A percentile compares a stretch with the other conserved stretches of the same genome.
Evolutionary conservation across 2,329 filamentous ascomycete genomes (phyloP).

Genomic region (Aspergillus quadrilineatus): DNA sequence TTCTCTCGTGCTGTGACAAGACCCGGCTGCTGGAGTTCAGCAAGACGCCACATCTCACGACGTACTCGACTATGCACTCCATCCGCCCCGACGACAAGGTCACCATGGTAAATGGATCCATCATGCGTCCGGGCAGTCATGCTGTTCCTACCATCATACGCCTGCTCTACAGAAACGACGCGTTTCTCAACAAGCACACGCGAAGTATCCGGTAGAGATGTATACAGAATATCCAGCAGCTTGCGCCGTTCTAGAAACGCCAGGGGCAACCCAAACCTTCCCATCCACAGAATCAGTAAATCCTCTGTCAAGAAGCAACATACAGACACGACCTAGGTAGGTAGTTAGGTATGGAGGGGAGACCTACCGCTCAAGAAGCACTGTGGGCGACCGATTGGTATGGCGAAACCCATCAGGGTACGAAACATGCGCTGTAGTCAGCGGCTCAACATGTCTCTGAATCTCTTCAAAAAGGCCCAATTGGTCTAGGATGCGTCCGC

Average conservation of each 20-base stretch:
- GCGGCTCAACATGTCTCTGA: too few relatives aligned
- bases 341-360: too few relatives aligned
- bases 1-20: slow-evolving; percentile 9
- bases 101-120: slow-evolving; percentile 1
- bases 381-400: too few relatives aligned
- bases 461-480: too few relatives aligned
- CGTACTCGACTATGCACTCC: slow-evolving; percentile 6
- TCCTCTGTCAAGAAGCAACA: too few relatives aligned
- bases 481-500: too few relatives aligned
- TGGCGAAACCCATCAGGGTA: too few relatives aligned
- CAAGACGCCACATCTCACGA: slow-evolving; percentile 33
- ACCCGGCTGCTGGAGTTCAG: slow-evolving; percentile 3
- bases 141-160: too few relatives aligned
- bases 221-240: slow-evolving; percentile 11
- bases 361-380: too few relatives aligned
- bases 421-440: too few relatives aligned
- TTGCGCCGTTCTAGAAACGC: slow-evolving; percentile 15
- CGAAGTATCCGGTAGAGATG: neutral
- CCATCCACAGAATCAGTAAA: too few relatives aligned
- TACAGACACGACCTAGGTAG: too few relatives aligned
- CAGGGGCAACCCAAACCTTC: slow-evolving; percentile 15
- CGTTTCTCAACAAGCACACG: neutral
- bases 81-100: slow-evolving; percentile 5
- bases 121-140: neutral
- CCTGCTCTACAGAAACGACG: neutral